phyloP scores from a whole-genome alignment of 495 filamentous ascomycete genomes.

The Hyaloscypha bicolor region DNA sequence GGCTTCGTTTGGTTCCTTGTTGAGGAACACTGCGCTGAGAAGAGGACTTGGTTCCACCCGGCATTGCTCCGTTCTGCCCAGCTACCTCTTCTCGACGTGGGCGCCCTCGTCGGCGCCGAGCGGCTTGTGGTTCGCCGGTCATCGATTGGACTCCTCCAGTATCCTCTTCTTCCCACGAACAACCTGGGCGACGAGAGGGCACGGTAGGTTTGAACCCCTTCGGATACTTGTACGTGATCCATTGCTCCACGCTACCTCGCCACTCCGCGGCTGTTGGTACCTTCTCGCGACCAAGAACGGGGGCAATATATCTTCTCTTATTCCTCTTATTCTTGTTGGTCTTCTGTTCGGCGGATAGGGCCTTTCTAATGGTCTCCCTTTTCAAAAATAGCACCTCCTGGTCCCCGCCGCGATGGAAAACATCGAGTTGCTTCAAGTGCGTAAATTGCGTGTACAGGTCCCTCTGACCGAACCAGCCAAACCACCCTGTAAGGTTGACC shows the following conservation, averaged over 20 bases:
- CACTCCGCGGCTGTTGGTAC: background rate
- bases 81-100: background rate
- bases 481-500: background rate
- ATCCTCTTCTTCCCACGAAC: background rate
- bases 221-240: slow-evolving; percentile 14
- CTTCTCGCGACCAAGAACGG: background rate
- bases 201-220: background rate
- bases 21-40: background rate
- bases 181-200: background rate
- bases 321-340: background rate
- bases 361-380: background rate
- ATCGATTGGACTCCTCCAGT: background rate
- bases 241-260: background rate
- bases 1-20: background rate
- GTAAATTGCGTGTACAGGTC: background rate
- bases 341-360: background rate
- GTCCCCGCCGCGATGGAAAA: background rate
- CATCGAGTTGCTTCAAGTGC: background rate
- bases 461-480: background rate
- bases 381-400: background rate
- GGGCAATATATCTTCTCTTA: background rate
- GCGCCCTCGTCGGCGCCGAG: background rate
- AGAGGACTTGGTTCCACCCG: background rate
- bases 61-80: too few species aligned
- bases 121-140: background rate